Conservation (phyloP, 1,284 basidiomycete species). For the Melampsora larici-populina region DNA sequence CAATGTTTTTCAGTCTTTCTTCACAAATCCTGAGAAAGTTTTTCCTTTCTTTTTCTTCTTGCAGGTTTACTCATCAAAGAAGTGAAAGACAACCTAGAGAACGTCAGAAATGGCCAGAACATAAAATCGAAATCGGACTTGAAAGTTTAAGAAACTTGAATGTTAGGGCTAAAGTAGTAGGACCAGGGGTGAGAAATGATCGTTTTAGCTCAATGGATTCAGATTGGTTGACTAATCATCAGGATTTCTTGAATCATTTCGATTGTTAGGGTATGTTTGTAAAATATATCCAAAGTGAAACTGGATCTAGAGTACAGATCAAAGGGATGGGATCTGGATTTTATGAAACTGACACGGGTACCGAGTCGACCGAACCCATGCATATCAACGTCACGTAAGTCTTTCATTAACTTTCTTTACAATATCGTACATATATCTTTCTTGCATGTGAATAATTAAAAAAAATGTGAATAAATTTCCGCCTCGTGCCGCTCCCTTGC, state of each 20-base stretch:
- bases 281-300: slow-evolving; percentile 97
- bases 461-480: too few relatives aligned
- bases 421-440: too few relatives aligned
- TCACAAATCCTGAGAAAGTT: neutral
- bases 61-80: slow-evolving; percentile 13
- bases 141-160: slow-evolving; percentile 95
- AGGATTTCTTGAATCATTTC: too few relatives aligned
- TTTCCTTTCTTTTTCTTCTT: neutral
- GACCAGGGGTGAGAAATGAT: slow-evolving; percentile 68
- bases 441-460: too few relatives aligned
- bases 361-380: slow-evolving; percentile 86
- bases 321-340: slow-evolving; percentile 96
- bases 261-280: slow-evolving; percentile 84
- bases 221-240: too few relatives aligned
- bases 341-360: slow-evolving; percentile 86
- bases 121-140: slow-evolving; percentile 79
- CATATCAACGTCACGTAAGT: slow-evolving; percentile 85
- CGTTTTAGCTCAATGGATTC: too few relatives aligned
- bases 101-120: slow-evolving; percentile 88
- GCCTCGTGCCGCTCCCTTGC: too few relatives aligned
- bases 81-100: slow-evolving; percentile 46
- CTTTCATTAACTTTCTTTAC: neutral
- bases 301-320: slow-evolving; percentile 94
- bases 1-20: too few relatives aligned
- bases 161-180: slow-evolving; percentile 93